phyloP scores from a whole-genome alignment of 352 stramenopile species.

The Globisporangium cystogenes region DNA sequence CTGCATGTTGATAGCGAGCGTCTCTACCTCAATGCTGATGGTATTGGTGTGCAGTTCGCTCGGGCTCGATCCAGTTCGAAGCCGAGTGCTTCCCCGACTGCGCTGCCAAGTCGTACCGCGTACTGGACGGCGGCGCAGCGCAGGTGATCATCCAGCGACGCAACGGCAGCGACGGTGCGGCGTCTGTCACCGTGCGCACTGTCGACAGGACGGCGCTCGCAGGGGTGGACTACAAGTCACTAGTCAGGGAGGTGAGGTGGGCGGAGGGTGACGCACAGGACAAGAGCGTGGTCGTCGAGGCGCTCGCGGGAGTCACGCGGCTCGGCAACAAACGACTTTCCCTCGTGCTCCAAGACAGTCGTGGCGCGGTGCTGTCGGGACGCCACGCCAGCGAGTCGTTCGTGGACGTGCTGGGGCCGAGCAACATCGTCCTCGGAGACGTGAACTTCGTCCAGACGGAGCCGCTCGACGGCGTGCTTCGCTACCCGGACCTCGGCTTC shows the following conservation, averaged over 20 bases:
- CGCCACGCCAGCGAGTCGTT: conserved; percentile 26
- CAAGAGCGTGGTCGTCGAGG: conserved; percentile 39
- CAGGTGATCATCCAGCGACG: conserved; percentile 48
- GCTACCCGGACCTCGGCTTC: conserved; percentile 38
- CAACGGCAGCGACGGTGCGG: conserved; percentile 38
- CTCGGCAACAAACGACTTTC: conserved; percentile 22
- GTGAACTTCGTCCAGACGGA: conserved; percentile 46
- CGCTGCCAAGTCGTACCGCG: conserved; percentile 30
- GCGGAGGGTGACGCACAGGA: conserved; percentile 41
- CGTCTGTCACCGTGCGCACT: conserved; percentile 36
- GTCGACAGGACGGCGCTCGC: conserved; percentile 38
- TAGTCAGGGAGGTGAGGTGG: conserved; percentile 38
- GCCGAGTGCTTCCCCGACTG: conserved; percentile 67
- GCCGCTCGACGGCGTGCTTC: conserved; percentile 26
- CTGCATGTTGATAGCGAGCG: neutral
- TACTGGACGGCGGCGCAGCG: conserved; percentile 40
- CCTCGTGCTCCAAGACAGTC: conserved; percentile 28
- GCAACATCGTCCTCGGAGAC: conserved; percentile 29
- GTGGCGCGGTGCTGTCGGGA: conserved; percentile 17
- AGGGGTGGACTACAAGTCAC: conserved; percentile 40
- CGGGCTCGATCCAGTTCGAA: conserved; percentile 54
- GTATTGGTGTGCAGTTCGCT: conserved; percentile 14
- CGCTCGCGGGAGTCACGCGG: conserved; percentile 27
- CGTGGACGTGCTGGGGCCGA: conserved; percentile 37
- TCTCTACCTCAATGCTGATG: neutral